Base-by-base conservation (phyloP, 2,329 filamentous ascomycete species). In the Aspergillus pseudoterreus region DNA sequence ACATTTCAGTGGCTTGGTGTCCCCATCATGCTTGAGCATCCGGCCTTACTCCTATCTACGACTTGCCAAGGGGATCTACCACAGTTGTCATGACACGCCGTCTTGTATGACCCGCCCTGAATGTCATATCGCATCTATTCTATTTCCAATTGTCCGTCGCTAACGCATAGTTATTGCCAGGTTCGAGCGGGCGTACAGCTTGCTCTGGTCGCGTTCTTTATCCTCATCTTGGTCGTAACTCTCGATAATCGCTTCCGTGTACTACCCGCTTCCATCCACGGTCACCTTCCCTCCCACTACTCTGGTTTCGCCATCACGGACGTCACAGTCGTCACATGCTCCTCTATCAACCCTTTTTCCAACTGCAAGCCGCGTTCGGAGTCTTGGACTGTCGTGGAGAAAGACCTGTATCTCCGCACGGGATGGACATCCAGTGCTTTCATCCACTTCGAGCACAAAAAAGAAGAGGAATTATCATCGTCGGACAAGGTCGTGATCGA, bases 211-310 rank as follows among this genome's bases (percentile, higher is more conserved):
- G 78, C 82, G 50, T 68, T 82, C 59, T 76, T 90, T 64, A 82
- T 87, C 60, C 77, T 92, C 60, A 67, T 92, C 62, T 73, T 92
- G 63, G 73, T 91, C 59, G 84, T 92, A 71, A 81, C 95, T 70
- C 85, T 96, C 76, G 92, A 96, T 74, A 88, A 86, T 66, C 89
- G 87, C 68, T 95, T 94, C 76, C 83, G 88, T 60, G 87, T 96
- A 53, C 83, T 96, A 33, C 92, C 92, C 39, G 84, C 85, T 63
- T 83, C 87, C 54, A 87, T 96, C 60, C 92, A 96, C 77, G 87
- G 84, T 69, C 89, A 92, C 71, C 84, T 95, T 64, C 92, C 92
- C 22, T 82, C 85, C 55, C 91, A 96, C 71, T 88, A 95, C 66
- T 83, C 88, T 41, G 91, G 91, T 57, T 81, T 87, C 53, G 85